Evolutionary conservation across 2,329 filamentous ascomycete genomes (phyloP), one percentile per base, ranked within the genome.

Genomic region (Neonectria sp.): DNA sequence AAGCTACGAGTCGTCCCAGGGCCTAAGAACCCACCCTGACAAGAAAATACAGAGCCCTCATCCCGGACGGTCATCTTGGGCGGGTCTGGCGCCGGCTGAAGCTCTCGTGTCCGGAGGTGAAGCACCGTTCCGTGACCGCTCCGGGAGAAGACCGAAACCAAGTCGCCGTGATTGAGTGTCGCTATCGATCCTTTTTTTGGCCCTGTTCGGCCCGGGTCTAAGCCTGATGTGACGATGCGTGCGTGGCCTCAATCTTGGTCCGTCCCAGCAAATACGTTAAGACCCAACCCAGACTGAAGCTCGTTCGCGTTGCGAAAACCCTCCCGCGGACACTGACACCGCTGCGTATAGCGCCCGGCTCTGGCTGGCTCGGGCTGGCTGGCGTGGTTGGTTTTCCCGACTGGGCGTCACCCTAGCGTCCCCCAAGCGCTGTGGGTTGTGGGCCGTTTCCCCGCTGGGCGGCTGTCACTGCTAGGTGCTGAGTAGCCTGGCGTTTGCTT

Each of bases 391-490:
- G 49, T 27, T 52, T 63, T 63, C 60, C 65, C 61, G 48, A 48
- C 62, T 59, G 57, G 57, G 35, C 56, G 61, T 67, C 60, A 63
- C 51, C 55, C 60, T 64, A 63, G 55, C 60, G 60, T 24, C 48
- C 46, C 55, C 53, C 46, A 31, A 37, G 52, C 49, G 17, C 55
- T 48, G 57, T 62, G 58, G 60, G 35, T 57, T 65, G 70, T 71
- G 71, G 71, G 45, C 68, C 65, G 48, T 67, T 67, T 66, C 68
- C 68, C 73, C 72, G 71, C 72, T 65, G 48, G 57, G 63, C 63
- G 56, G 70, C 63, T 75, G 70, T 75, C 73, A 73, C 71, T 73
- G 49, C 70, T 56, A 61, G 70, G 68, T 56, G 45, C 66, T 71
- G 64, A 74, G 65, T 73, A 68, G 70, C 61, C 55, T 67, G 67